Evolutionary conservation across 345 rosid species (phyloP).

Genomic region (Abelmoschus esculentus): DNA sequence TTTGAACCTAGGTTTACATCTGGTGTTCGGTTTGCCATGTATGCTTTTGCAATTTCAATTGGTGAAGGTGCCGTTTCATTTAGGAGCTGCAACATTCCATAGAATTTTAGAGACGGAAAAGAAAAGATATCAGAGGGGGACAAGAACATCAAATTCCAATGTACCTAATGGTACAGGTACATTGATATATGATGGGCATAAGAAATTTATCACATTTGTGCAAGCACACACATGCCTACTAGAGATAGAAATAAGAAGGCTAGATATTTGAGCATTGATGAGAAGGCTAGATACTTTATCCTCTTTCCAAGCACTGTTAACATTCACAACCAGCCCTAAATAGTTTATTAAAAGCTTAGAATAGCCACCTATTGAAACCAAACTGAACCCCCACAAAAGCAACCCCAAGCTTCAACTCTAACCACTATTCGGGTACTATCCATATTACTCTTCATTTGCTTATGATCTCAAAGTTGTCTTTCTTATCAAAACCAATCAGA

Average conservation of each 20-base stretch:
- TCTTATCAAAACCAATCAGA: not conserved
- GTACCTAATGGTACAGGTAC: not conserved
- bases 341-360: no score
- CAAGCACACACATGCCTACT: not conserved
- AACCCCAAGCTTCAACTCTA: no score
- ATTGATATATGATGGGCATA: not conserved
- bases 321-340: no score
- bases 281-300: no score
- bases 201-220: not conserved
- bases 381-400: no score
- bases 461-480: not conserved
- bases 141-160: not conserved
- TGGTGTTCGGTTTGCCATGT: conserved; percentile 51
- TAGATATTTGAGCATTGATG: no score
- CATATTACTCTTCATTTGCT: not conserved
- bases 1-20: conserved; percentile 39
- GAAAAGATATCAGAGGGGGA: not conserved
- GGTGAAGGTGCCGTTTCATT: conserved; percentile 64
- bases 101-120: not conserved
- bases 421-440: no score
- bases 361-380: no score
- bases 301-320: no score
- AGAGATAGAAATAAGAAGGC: no score
- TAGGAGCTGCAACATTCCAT: conserved; percentile 18
- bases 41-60: conserved; percentile 73